phyloP scores from a whole-genome alignment of 78 protist genomes.

The Chrysochromulina parva region DNA sequence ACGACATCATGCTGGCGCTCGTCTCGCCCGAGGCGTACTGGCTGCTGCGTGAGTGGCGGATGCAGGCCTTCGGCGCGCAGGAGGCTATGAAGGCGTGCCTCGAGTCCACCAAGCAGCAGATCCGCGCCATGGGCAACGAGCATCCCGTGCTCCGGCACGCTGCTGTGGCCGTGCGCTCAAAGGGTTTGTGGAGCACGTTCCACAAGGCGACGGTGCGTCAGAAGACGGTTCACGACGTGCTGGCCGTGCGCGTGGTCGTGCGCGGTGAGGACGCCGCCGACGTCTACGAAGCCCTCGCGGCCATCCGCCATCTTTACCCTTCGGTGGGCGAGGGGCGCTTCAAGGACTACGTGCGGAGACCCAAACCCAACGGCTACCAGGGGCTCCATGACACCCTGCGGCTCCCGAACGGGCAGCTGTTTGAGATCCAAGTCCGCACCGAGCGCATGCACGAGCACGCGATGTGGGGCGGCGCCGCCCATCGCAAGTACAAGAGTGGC shows the following conservation, averaged over 20 bases:
- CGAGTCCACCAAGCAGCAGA: no score
- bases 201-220: neutral
- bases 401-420: neutral
- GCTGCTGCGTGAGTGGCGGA: no score
- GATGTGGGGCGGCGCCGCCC: neutral
- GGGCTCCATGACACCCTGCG: neutral
- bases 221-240: neutral
- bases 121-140: no score
- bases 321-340: neutral
- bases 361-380: slow-evolving; percentile 4
- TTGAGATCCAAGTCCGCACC: neutral
- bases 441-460: neutral
- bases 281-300: neutral
- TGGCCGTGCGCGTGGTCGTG: neutral
- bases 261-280: neutral
- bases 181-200: neutral
- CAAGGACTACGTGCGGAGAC: neutral
- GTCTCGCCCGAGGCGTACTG: no score
- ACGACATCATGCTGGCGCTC: no score
- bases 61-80: no score
- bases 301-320: neutral
- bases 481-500: neutral
- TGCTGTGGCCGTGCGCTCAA: no score
- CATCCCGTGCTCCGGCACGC: no score
- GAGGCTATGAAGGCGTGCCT: no score